Conservation (phyloP, 257 asterid species). For the Handroanthus guayacan region DNA sequence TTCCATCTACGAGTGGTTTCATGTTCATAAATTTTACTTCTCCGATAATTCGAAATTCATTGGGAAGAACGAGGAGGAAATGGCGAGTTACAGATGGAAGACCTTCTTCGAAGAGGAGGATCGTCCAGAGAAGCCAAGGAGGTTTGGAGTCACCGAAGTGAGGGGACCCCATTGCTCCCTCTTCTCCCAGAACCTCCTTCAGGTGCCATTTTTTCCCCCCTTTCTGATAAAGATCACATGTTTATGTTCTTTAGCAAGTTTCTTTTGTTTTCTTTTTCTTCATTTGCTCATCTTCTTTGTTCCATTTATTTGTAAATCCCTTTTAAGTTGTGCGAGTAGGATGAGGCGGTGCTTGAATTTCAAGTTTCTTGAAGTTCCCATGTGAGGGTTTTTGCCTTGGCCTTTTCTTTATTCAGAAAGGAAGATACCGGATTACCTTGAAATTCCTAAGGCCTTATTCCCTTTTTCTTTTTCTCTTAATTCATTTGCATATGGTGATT, state of each 20-base stretch:
- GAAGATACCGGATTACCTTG: not conserved
- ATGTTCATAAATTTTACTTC: not conserved
- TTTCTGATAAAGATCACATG: not conserved
- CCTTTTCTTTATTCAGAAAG: not conserved
- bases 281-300: not conserved
- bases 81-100: constrained; percentile 79
- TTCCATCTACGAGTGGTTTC: not conserved
- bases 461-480: not conserved
- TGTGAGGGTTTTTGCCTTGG: not conserved
- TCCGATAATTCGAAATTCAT: not conserved
- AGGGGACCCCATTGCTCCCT: constrained; percentile 78
- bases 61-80: constrained; percentile 28
- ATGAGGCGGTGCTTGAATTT: constrained; percentile 27
- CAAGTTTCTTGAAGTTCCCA: not conserved
- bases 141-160: constrained; percentile 86
- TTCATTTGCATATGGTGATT: not conserved
- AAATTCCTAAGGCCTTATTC: constrained; percentile 11
- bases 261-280: not conserved
- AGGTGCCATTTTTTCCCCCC: constrained; percentile 47
- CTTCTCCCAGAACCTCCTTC: constrained; percentile 68
- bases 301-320: not conserved
- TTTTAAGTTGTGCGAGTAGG: not conserved
- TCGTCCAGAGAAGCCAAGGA: constrained; percentile 93
- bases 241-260: not conserved
- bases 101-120: constrained; percentile 89